phyloP scores from a whole-genome alignment of 352 stramenopile species.

The Pythium plurisporium region DNA sequence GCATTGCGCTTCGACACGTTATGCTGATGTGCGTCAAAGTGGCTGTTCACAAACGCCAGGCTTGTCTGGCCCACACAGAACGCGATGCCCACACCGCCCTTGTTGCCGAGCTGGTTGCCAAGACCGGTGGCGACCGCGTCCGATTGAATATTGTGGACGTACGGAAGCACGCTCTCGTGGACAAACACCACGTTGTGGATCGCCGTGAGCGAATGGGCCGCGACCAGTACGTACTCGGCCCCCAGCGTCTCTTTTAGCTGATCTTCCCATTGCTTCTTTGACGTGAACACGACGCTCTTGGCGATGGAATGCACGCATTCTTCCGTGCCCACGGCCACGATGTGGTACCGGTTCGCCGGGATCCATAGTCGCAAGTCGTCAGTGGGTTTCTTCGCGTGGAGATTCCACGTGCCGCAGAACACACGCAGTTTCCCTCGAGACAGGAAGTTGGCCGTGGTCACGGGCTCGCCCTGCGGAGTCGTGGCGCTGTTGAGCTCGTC shows the following conservation, averaged over 20 bases:
- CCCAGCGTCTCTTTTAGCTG: conserved; percentile 55
- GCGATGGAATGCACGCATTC: conserved; percentile 93
- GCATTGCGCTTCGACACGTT: conserved; percentile 85
- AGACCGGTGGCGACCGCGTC: conserved; percentile 91
- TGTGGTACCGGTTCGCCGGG: conserved; percentile 74
- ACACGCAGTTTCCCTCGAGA: conserved; percentile 46
- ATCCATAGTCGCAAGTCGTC: conserved; percentile 71
- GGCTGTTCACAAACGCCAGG: conserved; percentile 91
- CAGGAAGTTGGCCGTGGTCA: conserved; percentile 39
- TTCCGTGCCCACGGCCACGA: conserved; percentile 88
- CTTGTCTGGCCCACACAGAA: conserved; percentile 71
- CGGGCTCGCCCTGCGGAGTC: conserved; percentile 20
- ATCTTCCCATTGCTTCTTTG: conserved; percentile 82
- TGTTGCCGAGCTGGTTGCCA: conserved; percentile 95
- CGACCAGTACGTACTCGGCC: conserved; percentile 85
- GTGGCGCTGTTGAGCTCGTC: conserved; percentile 39
- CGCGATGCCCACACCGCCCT: conserved; percentile 91
- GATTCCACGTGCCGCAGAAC: conserved; percentile 85
- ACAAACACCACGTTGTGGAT: conserved; percentile 94
- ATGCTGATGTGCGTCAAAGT: conserved; percentile 93
- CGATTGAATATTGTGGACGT: conserved; percentile 86
- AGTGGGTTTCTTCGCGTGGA: conserved; percentile 67
- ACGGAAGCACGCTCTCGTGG: conserved; percentile 76
- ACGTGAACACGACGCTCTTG: conserved; percentile 91
- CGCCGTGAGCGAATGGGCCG: conserved; percentile 88